Evolutionary conservation across 306 rosid genomes (phyloP), one percentile per base, ranked within the genome.

Genomic region (Rosa lucieae): DNA sequence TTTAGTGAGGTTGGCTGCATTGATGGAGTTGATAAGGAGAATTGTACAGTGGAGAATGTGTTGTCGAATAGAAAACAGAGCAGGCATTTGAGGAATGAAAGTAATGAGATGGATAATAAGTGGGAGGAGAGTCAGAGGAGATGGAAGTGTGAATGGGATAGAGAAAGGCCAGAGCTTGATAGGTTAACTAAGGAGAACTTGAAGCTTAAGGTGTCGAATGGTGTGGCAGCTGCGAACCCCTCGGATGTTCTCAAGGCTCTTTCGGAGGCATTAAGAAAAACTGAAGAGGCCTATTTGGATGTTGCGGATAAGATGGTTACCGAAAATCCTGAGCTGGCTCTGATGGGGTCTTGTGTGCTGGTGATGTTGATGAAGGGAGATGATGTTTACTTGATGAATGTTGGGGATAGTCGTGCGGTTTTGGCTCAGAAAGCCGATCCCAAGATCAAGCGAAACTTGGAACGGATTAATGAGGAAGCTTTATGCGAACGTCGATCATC

Each of bases 331-430:
- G 98, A 86, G 85, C 67, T 94, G 44, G 97, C 97, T 59, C 81
- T 94, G 72, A 92, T 94, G 93, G 97, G 98, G 61, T 94, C 98
- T 42, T 94, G 98, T 86, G 97, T 91, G 77, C 80, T 92, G 87
- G 95, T 94, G 8, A 90, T 92, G 97, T 47, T 94, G 77, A 92
- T 94, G 95, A 91, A 86, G 78, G 96, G 90, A 2, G 89, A 94
- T 73, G 91, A 92, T 86, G 93, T 91, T 47, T 94, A 85, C 83
- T 81, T 92, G 84, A 90, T 94, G 98, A 92, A 94, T 77, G 97
- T 92, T 8, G 97, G 98, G 46, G 98, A 94, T 55, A 94, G 97
- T 56, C 86, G 93, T 3, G 97, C 90, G 0, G 79, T 89, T 62
- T 85, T 92, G 23, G 97, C 95, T 81, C 87, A 67, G 39, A 59